These are phyloP conservation scores for Cerioporus squamosus DNA, from an alignment of 1,284 basidiomycete genomes.

Conservation along the genomic window DNA sequence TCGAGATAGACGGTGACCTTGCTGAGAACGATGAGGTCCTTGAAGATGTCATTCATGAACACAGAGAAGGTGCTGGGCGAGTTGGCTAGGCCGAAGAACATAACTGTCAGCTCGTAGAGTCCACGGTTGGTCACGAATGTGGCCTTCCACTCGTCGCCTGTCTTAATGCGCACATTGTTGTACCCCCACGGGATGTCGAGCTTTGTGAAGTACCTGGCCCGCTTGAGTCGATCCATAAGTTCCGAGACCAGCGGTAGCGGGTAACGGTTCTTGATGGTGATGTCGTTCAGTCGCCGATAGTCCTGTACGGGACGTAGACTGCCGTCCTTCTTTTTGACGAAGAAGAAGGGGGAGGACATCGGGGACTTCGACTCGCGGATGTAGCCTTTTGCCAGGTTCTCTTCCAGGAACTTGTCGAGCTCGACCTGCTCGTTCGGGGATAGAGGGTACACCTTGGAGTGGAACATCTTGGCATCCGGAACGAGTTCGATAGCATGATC, in stretches of 20 bases:
- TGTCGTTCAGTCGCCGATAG: background rate
- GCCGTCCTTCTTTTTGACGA: background rate
- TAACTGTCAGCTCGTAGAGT: background rate
- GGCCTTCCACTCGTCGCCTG: slow-evolving; percentile 4
- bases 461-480: slow-evolving; percentile 8
- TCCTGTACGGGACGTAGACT: background rate
- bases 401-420: slow-evolving; percentile 14
- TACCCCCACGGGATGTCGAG: slow-evolving; percentile 1
- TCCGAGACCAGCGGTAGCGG: background rate
- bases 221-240: background rate
- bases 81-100: slow-evolving; percentile 9
- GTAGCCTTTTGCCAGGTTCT: background rate
- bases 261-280: background rate
- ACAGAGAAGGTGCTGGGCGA: slow-evolving; percentile 33
- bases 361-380: background rate
- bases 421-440: slow-evolving; percentile 27
- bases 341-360: background rate
- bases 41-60: slow-evolving; percentile 30
- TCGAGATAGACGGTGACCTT: slow-evolving; percentile 30
- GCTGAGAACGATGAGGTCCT: slow-evolving; percentile 20
- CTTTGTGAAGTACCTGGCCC: slow-evolving; percentile 10
- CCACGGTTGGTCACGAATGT: background rate
- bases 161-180: slow-evolving; percentile 8
- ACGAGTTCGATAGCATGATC: slow-evolving; percentile 26
- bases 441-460: slow-evolving; percentile 30